Percentiles rank a stretch among this genome's conserved stretches.
phyloP scores from a whole-genome alignment of 495 filamentous ascomycete genomes.

The Rhizodiscina lignyota region DNA sequence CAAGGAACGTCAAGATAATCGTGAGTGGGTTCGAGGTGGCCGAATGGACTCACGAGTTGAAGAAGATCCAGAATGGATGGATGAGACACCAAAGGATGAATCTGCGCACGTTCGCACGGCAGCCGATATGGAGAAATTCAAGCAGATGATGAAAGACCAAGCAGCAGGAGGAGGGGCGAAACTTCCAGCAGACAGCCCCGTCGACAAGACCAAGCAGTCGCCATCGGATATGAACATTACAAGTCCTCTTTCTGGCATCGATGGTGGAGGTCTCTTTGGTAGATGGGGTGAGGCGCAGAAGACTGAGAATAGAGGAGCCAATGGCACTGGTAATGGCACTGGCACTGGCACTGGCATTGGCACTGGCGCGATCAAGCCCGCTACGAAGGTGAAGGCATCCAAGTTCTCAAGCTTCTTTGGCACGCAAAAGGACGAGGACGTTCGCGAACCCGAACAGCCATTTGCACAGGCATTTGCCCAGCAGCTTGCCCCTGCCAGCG shows the following conservation, averaged over 20 bases:
- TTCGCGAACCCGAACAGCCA: slow-evolving; percentile 41
- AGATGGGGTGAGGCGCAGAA: too few relatives aligned
- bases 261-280: too few relatives aligned
- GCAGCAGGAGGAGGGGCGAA: too few relatives aligned
- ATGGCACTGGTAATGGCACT: slow-evolving; percentile 10
- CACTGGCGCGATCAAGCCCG: slow-evolving; percentile 14
- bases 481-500: slow-evolving; percentile 10
- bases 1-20: slow-evolving; percentile 14
- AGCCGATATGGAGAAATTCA: too few relatives aligned
- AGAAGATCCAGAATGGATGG: slow-evolving; percentile 41
- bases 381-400: slow-evolving; percentile 41
- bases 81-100: slow-evolving; percentile 11
- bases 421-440: too few relatives aligned
- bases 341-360: slow-evolving; percentile 15
- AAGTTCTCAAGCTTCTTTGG: slow-evolving; percentile 75
- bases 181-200: too few relatives aligned
- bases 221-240: too few relatives aligned
- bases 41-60: slow-evolving; percentile 22
- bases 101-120: too few relatives aligned
- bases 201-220: too few relatives aligned
- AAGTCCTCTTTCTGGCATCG: too few relatives aligned
- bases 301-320: too few relatives aligned
- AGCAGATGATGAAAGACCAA: too few relatives aligned
- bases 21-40: slow-evolving; percentile 17
- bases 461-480: slow-evolving; percentile 13